A percentile compares a stretch with the other conserved stretches of the same genome.
Conservation (phyloP, 352 stramenopile genomes). For the Phytophthora sojae region DNA sequence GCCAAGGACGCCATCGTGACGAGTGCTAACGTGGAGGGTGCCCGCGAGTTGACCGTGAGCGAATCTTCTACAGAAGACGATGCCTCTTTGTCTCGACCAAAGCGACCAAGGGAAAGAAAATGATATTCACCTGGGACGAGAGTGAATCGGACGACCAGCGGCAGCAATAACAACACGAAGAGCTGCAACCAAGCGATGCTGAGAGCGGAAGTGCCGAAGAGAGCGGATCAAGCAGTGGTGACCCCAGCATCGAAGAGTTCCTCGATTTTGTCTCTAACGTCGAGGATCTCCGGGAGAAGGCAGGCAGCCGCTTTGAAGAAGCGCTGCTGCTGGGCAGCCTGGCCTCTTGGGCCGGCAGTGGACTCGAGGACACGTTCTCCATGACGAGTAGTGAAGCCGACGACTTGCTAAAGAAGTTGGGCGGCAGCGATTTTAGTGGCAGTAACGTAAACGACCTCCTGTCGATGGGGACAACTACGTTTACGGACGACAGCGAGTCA, state of each 20-base stretch:
- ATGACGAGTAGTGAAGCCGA: constrained; percentile 5
- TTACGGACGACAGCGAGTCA: neutral
- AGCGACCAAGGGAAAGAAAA: neutral
- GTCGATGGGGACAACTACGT: neutral
- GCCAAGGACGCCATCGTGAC: neutral
- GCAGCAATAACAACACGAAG: neutral
- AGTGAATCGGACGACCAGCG: neutral
- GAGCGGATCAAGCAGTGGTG: neutral
- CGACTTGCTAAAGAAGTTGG: neutral
- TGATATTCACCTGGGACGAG: neutral
- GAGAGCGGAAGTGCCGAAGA: neutral
- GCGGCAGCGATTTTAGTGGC: neutral
- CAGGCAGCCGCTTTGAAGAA: neutral
- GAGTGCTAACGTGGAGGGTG: neutral
- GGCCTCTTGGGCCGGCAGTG: neutral
- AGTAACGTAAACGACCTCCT: neutral
- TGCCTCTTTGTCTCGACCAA: neutral
- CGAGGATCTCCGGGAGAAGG: neutral
- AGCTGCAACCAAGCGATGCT: neutral
- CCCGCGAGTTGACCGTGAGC: neutral
- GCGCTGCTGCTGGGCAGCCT: neutral
- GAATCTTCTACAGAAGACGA: neutral
- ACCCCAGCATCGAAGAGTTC: too few relatives aligned
- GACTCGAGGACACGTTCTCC: constrained; percentile 2
- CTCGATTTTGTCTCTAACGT: neutral